A percentile compares a stretch with the other conserved stretches of the same genome.
Conservation (phyloP, 2,329 filamentous ascomycete species). For the Pseudomassariella vexata region DNA sequence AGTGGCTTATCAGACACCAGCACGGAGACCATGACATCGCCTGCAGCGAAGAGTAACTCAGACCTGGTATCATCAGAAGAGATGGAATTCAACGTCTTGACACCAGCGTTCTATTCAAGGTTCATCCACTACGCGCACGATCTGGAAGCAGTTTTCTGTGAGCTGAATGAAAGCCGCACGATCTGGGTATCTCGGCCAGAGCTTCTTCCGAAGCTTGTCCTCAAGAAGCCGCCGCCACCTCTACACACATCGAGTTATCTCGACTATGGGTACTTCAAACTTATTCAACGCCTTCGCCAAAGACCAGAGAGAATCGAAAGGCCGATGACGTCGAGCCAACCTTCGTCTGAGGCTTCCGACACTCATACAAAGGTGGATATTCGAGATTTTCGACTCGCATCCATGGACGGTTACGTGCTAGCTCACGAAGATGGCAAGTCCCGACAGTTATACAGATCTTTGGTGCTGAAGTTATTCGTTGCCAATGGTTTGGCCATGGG, state of each 20-base stretch:
- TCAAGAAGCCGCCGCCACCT: constrained; percentile 31
- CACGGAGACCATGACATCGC: constrained; percentile 32
- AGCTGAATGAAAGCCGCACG: constrained; percentile 54
- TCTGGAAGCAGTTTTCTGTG: constrained; percentile 55
- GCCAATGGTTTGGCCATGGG: constrained; percentile 36
- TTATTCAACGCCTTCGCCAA: constrained; percentile 37
- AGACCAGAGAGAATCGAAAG: constrained; percentile 34
- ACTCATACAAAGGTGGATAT: constrained; percentile 29
- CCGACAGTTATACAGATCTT: constrained; percentile 28
- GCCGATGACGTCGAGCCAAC: constrained; percentile 33
- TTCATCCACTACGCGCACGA: constrained; percentile 59
- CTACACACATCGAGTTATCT: constrained; percentile 26
- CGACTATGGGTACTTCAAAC: constrained; percentile 35
- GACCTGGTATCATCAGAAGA: constrained; percentile 24
- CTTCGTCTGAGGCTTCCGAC: constrained; percentile 1
- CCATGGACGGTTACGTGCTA: constrained; percentile 45
- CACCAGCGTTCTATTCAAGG: constrained; percentile 61
- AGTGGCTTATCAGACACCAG: constrained; percentile 36
- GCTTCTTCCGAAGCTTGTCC: constrained; percentile 39
- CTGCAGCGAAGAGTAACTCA: constrained; percentile 12
- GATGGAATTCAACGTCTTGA: constrained; percentile 53
- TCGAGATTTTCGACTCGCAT: constrained; percentile 40
- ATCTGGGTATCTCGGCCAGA: constrained; percentile 50
- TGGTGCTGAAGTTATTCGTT: constrained; percentile 36
- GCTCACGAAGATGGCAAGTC: constrained; percentile 19